phyloP scores from a whole-genome alignment of 1,284 basidiomycete genomes.

The Fomitopsis palustris region DNA sequence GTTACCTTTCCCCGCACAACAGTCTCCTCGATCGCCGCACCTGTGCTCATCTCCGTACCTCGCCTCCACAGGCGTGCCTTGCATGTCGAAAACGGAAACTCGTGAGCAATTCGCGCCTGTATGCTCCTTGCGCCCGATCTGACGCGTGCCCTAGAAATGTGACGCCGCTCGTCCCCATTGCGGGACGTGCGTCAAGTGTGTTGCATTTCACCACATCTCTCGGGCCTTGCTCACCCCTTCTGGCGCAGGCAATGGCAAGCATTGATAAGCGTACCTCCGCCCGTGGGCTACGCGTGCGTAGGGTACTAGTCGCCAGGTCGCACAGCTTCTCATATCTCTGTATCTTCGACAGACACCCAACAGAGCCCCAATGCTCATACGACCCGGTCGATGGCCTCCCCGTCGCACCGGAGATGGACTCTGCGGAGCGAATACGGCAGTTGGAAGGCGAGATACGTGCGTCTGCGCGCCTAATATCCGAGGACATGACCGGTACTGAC shows the following conservation, averaged over 20 bases:
- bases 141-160: constrained; percentile 57
- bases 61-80: constrained; percentile 58
- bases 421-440: constrained; percentile 66
- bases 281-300: constrained; percentile 72
- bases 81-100: constrained; percentile 79
- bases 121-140: constrained; percentile 5
- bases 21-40: neutral
- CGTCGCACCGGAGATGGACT: constrained; percentile 70
- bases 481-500: neutral
- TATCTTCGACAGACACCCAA: constrained; percentile 57
- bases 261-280: constrained; percentile 74
- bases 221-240: constrained; percentile 6
- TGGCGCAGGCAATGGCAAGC: constrained; percentile 65
- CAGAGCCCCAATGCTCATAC: constrained; percentile 77
- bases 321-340: neutral
- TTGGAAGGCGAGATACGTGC: constrained; percentile 77
- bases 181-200: constrained; percentile 76
- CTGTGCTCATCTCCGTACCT: constrained; percentile 8
- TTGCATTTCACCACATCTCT: constrained; percentile 12
- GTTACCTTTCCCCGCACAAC: constrained; percentile 10
- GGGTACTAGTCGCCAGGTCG: neutral
- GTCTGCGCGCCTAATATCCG: constrained; percentile 13
- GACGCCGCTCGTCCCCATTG: constrained; percentile 80
- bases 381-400: constrained; percentile 79
- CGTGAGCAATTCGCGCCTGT: constrained; percentile 37